Evolutionary conservation across 371 early-diverging fungal genomes (phyloP).

Genomic region (Mortierella polycephala): DNA sequence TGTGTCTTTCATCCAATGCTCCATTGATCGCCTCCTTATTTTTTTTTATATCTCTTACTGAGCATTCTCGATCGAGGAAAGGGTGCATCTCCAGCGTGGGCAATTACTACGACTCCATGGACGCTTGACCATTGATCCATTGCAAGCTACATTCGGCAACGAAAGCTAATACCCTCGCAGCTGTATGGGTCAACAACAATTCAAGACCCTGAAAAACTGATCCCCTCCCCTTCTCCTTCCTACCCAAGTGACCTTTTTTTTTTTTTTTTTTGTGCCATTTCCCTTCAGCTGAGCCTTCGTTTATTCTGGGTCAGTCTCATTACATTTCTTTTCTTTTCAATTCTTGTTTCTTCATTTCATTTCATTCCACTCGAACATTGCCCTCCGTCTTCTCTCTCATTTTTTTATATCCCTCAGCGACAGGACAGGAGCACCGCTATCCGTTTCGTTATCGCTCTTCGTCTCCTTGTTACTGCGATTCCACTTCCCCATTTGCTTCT

Average conservation of each 20-base stretch:
- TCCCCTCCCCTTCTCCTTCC: not conserved
- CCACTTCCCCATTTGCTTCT: not conserved
- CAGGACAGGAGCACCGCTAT: too few species aligned
- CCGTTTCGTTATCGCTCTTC: not conserved
- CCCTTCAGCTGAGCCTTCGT: not conserved
- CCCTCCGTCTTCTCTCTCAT: not conserved
- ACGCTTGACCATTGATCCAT: not conserved
- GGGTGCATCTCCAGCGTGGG: too few species aligned
- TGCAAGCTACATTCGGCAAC: not conserved
- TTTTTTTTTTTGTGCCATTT: not conserved
- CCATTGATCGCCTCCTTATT: too few species aligned
- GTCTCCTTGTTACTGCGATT: conserved; percentile 4
- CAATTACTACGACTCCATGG: too few species aligned
- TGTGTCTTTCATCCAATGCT: not conserved
- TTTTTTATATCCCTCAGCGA: not conserved
- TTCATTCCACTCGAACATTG: not conserved
- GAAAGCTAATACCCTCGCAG: too few species aligned
- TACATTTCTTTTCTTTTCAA: too few species aligned
- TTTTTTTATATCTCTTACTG: too few species aligned
- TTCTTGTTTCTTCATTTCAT: not conserved
- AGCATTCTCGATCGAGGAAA: too few species aligned
- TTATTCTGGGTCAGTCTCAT: too few species aligned
- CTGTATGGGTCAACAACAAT: too few species aligned
- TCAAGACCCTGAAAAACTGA: not conserved
- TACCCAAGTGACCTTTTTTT: conserved; percentile 1